Conservation (phyloP, 306 rosid genomes). For the Luffa aegyptiaca region DNA sequence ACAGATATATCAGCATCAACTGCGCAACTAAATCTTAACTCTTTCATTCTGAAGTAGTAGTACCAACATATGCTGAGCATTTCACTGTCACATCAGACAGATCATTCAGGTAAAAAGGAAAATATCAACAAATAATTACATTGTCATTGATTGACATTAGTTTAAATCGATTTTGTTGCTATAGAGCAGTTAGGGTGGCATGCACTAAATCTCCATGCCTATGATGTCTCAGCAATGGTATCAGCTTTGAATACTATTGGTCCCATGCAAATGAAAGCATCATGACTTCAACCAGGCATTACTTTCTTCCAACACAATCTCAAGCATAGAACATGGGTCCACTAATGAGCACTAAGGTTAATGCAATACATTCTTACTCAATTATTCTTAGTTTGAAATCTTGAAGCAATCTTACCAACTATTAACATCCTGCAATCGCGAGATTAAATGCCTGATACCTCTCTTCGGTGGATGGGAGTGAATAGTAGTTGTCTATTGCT, state of each 20-base stretch:
- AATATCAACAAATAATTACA: not conserved
- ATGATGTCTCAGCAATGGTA: slow-evolving; percentile 14
- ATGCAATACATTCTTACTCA: slow-evolving; percentile 51
- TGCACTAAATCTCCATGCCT: slow-evolving; percentile 16
- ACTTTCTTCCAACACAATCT: slow-evolving; percentile 39
- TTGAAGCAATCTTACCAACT: slow-evolving; percentile 99
- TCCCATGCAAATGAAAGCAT: slow-evolving; percentile 8
- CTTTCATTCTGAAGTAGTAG: not conserved
- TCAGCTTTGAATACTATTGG: slow-evolving; percentile 16
- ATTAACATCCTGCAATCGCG: slow-evolving; percentile 83
- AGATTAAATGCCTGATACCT: slow-evolving; percentile 81
- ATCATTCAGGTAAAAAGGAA: not conserved
- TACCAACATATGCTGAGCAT: not conserved
- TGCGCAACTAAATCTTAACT: not conserved
- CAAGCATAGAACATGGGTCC: slow-evolving; percentile 52
- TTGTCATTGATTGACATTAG: not conserved
- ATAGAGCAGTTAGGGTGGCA: slow-evolving; percentile 21
- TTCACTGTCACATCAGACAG: slow-evolving; percentile 6
- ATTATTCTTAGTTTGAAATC: slow-evolving; percentile 69
- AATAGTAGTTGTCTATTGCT: slow-evolving; percentile 77
- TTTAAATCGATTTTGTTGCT: not conserved
- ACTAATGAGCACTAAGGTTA: slow-evolving; percentile 64
- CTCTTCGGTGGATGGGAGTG: slow-evolving; percentile 83
- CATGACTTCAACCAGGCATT: slow-evolving; percentile 23
- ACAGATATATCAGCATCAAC: not conserved